Evolutionary conservation across 208 protist genomes (phyloP), one percentile per base, ranked within the genome.

Genomic region (Crithidia acanthocephali): DNA sequence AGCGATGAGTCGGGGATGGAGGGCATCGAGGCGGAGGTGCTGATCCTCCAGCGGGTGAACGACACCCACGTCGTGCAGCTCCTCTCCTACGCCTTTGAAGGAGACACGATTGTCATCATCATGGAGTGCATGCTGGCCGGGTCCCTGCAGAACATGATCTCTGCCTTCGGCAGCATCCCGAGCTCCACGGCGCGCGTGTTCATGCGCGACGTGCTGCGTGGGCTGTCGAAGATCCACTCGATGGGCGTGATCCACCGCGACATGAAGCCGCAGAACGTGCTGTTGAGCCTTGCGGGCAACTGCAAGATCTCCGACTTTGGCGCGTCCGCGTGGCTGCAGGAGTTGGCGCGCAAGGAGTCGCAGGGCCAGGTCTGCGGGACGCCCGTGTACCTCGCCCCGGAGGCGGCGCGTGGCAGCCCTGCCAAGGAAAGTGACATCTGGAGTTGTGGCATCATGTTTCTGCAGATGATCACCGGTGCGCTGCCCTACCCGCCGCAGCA

Each of bases 301-400:
- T 96, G 91, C 73, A 98, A 98, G 56, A 89, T 98, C n/a, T 92
- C 88, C 7, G 94, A 98, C 75, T 98, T 98, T 63, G 94, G 94
- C 5, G 88, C 93, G 40, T 91, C 85, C 7, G 88, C 88, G 50
- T 88, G 80, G 63, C 61, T 93, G 57, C 78, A 91, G 47, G 87
- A 94, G 67, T 58, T 95, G 18, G 88, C 80, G 18, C 82, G 83
- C 9, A 80, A 83, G 57, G 81, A 88, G 63, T 74, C 70, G 40
- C 65, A 86, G 40, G 88, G 85, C 1, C 65, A 81, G 65, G 77
- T 95, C 15, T 80, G 77, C 37, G 93, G 93, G 18, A 97, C 93
- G 7, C 93, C 93, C 1, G 84, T 94, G 16, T 97, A 97, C 78
- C 78, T 97, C 20, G 87, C 93, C 11, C 93, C 93, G 8, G 93